Conservation (phyloP, 352 stramenopile genomes). For the Phytophthora ramorum region DNA sequence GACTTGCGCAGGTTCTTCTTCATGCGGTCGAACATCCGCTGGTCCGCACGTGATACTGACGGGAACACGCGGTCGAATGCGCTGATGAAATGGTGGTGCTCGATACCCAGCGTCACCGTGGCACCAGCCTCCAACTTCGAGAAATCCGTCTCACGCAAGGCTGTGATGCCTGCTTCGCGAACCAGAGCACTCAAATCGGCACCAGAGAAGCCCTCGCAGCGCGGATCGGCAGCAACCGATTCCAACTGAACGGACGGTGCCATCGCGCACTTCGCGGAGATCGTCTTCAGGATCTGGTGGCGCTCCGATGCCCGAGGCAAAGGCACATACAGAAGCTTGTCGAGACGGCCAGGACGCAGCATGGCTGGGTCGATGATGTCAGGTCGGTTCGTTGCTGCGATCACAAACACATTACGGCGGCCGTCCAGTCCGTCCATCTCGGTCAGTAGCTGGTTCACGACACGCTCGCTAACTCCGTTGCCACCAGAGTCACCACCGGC, state of each 20-base stretch:
- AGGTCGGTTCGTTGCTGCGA: conserved; percentile 95
- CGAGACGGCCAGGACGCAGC: conserved; percentile 97
- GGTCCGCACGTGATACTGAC: conserved; percentile 83
- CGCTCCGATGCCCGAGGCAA: conserved; percentile 88
- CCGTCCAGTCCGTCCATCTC: conserved; percentile 99
- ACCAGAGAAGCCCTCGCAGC: conserved; percentile 96
- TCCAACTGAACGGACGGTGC: conserved; percentile 88
- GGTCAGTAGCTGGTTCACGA: conserved; percentile 98
- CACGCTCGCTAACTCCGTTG: conserved; percentile 94
- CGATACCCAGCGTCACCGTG: conserved; percentile 60
- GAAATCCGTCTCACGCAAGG: conserved; percentile 83
- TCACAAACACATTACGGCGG: conserved; percentile 96
- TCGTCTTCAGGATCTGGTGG: conserved; percentile 92
- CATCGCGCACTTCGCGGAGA: conserved; percentile 79
- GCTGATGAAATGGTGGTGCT: conserved; percentile 70
- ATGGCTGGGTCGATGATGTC: conserved; percentile 99
- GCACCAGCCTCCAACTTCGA: conserved; percentile 35
- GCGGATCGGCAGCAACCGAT: conserved; percentile 88
- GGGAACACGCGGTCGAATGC: conserved; percentile 87
- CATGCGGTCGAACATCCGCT: conserved; percentile 91
- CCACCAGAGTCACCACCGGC: conserved; percentile 60
- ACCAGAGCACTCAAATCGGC: conserved; percentile 98
- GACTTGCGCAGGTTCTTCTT: conserved; percentile 88
- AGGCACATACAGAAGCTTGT: conserved; percentile 99
- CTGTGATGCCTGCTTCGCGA: conserved; percentile 96